Evolutionary conservation across 495 filamentous ascomycete genomes (phyloP).

Genomic region (Amniculicola lignicola): DNA sequence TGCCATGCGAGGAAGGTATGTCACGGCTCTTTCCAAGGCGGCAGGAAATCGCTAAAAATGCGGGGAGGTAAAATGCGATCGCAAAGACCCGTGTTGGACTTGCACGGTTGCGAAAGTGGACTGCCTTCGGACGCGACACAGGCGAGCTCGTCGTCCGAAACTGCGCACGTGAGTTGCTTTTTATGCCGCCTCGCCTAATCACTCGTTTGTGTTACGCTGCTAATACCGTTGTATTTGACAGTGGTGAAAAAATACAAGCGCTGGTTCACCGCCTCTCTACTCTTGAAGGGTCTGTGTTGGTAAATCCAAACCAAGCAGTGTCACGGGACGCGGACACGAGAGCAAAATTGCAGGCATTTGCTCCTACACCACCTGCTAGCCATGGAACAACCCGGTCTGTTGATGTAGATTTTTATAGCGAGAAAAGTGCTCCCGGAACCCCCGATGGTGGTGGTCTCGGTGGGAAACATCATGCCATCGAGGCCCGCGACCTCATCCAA

Average conservation of each 20-base stretch:
- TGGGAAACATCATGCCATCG: not conserved
- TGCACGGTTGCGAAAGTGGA: not conserved
- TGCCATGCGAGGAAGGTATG: constrained; percentile 14
- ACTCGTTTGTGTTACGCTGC: not conserved
- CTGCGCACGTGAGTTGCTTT: constrained; percentile 6
- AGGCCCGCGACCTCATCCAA: not conserved
- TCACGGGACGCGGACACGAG: too few relatives aligned
- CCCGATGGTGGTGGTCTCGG: too few relatives aligned
- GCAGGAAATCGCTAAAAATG: too few relatives aligned
- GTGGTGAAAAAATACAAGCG: constrained; percentile 12
- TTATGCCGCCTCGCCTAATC: not conserved
- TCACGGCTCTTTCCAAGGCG: too few relatives aligned
- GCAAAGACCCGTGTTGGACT: constrained; percentile 13
- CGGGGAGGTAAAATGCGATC: constrained; percentile 19
- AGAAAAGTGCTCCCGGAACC: too few relatives aligned
- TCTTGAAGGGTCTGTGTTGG: constrained; percentile 9
- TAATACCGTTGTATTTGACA: not conserved
- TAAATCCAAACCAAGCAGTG: too few relatives aligned
- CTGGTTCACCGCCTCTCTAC: constrained; percentile 5
- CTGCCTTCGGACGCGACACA: constrained; percentile 5
- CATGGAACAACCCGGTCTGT: too few relatives aligned
- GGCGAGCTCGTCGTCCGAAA: not conserved
- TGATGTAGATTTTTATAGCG: too few relatives aligned
- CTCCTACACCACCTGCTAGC: too few relatives aligned
- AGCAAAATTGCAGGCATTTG: not conserved